These are phyloP conservation scores for Solanum chilense DNA, from an alignment of 257 asterid species.

Conservation along the genomic window DNA sequence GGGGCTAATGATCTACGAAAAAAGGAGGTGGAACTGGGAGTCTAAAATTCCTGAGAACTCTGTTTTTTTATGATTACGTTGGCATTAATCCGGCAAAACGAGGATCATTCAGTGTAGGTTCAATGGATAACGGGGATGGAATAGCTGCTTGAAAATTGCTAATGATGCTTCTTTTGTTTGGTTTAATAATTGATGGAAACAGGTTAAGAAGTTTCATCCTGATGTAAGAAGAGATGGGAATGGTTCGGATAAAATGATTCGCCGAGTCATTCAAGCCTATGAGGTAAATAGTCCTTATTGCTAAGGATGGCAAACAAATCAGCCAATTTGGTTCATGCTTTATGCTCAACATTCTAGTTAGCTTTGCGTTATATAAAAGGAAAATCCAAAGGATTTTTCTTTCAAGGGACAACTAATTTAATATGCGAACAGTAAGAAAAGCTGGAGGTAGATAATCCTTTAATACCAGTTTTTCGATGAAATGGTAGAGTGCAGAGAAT, in stretches of 20 bases:
- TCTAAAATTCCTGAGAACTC: not conserved
- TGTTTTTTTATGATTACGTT: not conserved
- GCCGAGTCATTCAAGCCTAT: constrained; percentile 79
- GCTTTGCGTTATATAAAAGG: not conserved
- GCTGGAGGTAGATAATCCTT: not conserved
- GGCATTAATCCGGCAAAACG: not conserved
- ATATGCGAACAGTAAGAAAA: not conserved
- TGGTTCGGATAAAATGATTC: constrained; percentile 59
- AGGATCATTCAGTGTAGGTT: not conserved
- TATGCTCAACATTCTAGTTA: not conserved
- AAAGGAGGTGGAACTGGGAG: not conserved
- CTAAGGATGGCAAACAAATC: not conserved
- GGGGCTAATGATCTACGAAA: not conserved
- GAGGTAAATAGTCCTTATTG: constrained; percentile 29
- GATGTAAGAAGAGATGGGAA: constrained; percentile 45
- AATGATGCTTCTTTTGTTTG: not conserved
- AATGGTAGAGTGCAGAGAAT: not conserved
- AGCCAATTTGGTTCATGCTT: not conserved
- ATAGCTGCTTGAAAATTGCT: not conserved
- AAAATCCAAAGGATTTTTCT: not conserved
- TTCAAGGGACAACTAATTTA: not conserved
- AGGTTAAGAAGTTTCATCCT: constrained; percentile 88
- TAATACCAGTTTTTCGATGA: not conserved
- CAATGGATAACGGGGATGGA: not conserved
- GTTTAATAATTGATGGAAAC: not conserved